phyloP scores from a whole-genome alignment of 768 basidiomycete species.

The Leucocoprinus sp. region DNA sequence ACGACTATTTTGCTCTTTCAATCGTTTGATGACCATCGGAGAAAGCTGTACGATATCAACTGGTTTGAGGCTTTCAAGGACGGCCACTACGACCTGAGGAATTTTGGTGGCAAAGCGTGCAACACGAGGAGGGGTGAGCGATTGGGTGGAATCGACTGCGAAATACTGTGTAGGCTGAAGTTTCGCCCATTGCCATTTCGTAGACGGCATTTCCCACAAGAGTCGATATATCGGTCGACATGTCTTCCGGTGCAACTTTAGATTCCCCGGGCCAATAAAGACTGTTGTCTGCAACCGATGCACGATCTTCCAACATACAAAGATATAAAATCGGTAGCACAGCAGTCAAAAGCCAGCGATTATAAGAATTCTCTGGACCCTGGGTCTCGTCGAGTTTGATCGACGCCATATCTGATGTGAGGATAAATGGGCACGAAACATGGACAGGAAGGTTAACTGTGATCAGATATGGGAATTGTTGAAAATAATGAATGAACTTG shows the following conservation, averaged over 20 bases:
- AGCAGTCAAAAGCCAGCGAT: conserved; percentile 32
- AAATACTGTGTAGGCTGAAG: not conserved
- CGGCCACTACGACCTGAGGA: not conserved
- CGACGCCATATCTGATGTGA: conserved; percentile 36
- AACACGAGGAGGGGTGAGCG: not conserved
- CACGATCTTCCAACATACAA: conserved; percentile 26
- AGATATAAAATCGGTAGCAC: conserved; percentile 31
- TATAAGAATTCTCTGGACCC: conserved; percentile 28
- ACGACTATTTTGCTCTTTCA: not conserved
- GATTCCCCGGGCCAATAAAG: conserved; percentile 30
- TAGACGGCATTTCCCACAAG: conserved; percentile 6
- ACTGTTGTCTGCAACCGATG: conserved; percentile 14
- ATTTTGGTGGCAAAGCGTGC: not conserved
- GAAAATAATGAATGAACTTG: conserved; percentile 28
- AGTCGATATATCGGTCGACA: conserved; percentile 14
- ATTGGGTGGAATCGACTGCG: conserved; percentile 12
- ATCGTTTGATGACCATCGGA: not conserved
- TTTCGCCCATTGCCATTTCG: not conserved
- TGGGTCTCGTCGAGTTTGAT: conserved; percentile 32
- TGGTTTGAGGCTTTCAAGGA: not conserved
- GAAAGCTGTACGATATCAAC: not conserved
- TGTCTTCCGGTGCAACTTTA: not conserved
- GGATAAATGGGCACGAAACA: conserved; percentile 36
- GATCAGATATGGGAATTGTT: conserved; percentile 33
- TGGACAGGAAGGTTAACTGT: conserved; percentile 35